Evolutionary conservation across 2,329 filamentous ascomycete species (phyloP).

Genomic region (Cordyceps militaris): DNA sequence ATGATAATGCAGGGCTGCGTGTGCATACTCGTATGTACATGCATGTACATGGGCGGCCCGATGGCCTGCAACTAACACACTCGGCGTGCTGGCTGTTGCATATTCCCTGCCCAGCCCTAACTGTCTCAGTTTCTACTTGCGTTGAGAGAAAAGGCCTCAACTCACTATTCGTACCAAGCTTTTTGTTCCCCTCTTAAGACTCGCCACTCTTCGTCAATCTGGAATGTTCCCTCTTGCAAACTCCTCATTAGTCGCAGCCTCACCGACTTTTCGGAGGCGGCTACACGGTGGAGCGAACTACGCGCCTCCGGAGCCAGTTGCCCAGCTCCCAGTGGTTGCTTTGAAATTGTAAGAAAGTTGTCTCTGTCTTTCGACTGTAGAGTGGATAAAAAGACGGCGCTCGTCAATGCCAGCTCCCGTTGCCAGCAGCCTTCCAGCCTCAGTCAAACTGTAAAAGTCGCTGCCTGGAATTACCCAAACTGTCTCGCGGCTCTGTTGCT

Average conservation of each 20-base stretch:
- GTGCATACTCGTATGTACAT: slow-evolving; percentile 3
- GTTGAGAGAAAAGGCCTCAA: neutral
- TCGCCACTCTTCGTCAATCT: neutral
- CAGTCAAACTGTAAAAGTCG: neutral
- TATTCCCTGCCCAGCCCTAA: slow-evolving; percentile 8
- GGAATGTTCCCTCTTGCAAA: slow-evolving; percentile 5
- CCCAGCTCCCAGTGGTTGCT: neutral
- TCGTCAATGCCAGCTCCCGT: neutral
- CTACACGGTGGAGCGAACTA: slow-evolving; percentile 19
- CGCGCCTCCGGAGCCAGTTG: slow-evolving; percentile 4
- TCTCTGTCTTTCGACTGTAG: neutral
- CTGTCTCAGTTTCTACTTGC: slow-evolving; percentile 3
- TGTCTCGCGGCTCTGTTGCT: neutral
- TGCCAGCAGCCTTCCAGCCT: neutral
- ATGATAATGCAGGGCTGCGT: slow-evolving; percentile 6
- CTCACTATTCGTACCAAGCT: neutral
- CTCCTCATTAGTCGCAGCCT: slow-evolving; percentile 13
- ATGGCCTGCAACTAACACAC: neutral
- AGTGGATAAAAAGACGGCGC: neutral
- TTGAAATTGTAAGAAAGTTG: neutral
- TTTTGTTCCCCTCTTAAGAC: neutral
- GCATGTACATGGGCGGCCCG: neutral
- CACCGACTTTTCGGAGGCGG: slow-evolving; percentile 26
- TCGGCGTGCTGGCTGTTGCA: neutral
- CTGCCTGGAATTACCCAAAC: neutral